Conservation (phyloP, 148 eudicot species). For the Linanthus parryae region DNA sequence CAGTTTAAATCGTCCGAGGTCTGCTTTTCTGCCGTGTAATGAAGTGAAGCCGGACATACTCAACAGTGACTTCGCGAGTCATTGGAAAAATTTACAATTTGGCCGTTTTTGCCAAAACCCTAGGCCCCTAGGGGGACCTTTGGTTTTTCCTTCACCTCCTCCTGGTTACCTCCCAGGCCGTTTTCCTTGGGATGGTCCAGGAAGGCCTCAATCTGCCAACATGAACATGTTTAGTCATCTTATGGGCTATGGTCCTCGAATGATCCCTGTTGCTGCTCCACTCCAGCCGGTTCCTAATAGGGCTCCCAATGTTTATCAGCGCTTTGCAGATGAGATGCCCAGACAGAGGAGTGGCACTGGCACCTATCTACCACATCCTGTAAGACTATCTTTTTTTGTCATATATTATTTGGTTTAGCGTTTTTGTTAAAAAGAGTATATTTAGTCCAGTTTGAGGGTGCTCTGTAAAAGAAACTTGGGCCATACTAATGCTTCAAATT, state of each 20-base stretch:
- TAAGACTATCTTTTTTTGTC: conserved; percentile 24
- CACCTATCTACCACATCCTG: conserved; percentile 83
- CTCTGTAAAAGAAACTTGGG: not conserved
- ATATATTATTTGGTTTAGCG: not conserved
- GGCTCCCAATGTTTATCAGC: conserved; percentile 54
- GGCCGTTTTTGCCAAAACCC: conserved; percentile 81
- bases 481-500: too few species aligned
- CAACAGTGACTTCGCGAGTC: conserved; percentile 75
- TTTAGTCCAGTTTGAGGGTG: not conserved
- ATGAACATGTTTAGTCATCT: conserved; percentile 51
- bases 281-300: conserved; percentile 43
- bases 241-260: conserved; percentile 50
- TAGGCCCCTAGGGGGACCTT: conserved; percentile 29
- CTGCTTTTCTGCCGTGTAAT: conserved; percentile 19
- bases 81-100: conserved; percentile 72
- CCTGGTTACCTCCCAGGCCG: conserved; percentile 69
- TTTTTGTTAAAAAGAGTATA: too few species aligned
- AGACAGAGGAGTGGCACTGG: conserved; percentile 87
- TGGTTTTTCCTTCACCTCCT: conserved; percentile 54
- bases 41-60: conserved; percentile 60
- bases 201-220: conserved; percentile 60
- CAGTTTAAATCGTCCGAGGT: conserved; percentile 20
- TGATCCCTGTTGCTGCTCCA: conserved; percentile 65
- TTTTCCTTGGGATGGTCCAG: conserved; percentile 68
- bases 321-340: conserved; percentile 53